Base-by-base conservation (phyloP, 495 filamentous ascomycete genomes). In the Hamigera avellanea region DNA sequence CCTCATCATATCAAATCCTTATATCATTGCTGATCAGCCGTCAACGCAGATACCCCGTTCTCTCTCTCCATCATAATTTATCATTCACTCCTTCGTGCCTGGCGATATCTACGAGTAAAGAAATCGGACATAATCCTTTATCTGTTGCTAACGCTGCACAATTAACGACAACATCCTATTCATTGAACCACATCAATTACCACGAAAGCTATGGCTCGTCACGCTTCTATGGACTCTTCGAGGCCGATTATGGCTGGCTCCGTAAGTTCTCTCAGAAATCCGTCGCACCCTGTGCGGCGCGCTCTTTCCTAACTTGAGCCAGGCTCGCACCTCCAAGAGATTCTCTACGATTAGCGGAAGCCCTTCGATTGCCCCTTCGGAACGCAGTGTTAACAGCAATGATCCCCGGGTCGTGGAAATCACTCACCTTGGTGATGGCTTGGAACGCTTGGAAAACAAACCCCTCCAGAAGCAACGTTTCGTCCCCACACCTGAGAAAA, bases 371-470 rank as follows among this genome's bases (percentile, higher is more conserved):
- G 71, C 83, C 9, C 70, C 78, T 39, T 75, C 75, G 14, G 72
- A 68, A 21, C 54, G 45, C 28, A 73, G 73, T 39, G 69, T 72
- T 8, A 72, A 76, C 31, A 66, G 63, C 37, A 59, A 60, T 37
- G 74, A 80, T 48, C 69, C 75, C 33, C 59, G 66, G 44, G 52
- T 76, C 43, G 62, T 68, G 41, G 85, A 93, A 48, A 86, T 93
- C 61, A 78, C 74, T 43, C 70, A 83, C 37, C 85, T 88, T 57
- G 78, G 82, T 44, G 78, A 83, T 39, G 80, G 83, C 27, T 71
- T 96, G 33, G 78, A 87, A 40, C 86, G 91, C 42, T 76, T 98
- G 46, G 86, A 95, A 55, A 89, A 94, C 69, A 86, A 85, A 56
- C 83, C 80, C 18, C 75, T 95, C 19, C 63, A 72, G 42, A 69